Evolutionary conservation across 768 basidiomycete genomes (phyloP), one percentile per base, ranked within the genome.

Genomic region (Russula sp.): DNA sequence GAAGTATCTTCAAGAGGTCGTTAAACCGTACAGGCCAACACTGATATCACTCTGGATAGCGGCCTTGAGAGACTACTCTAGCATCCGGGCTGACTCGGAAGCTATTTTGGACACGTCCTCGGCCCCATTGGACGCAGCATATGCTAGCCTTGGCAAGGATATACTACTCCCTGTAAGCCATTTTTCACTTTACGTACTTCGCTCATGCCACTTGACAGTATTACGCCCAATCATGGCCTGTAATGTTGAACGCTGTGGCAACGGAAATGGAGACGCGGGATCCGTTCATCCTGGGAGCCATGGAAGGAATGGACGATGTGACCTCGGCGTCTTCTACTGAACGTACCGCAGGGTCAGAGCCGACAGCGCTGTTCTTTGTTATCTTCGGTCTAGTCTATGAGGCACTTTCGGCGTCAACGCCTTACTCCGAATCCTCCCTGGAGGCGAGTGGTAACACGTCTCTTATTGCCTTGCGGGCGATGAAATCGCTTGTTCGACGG

Each of bases 361-460:
- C 93, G 2, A 80, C 87, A 0, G 79, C 84, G 11, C 85, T 91
- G 73, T 99, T 98, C 75, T 93, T 87, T 74, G 81, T 91, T 11
- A 70, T 97, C 5, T 98, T 96, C 70, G 95, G 96, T 11, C 81
- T 98, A n/a, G 86, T 96, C 0, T 99, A 89, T 67, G 96, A 98
- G 70, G 86, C 90, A 0, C 75, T 98, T 7, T 83, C 83, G 0
- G 78, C 81, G 0, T 81, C 88, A 3, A 83, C 87, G 2, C 74
- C 85, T 0, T 83, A 90, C 58, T 76, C 83, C 0, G 79, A 81
- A 5, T 72, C 77, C 2, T 66, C 73, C 0, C 71, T 75, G 6
- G 70, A 77, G 11, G 66, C 75, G 10, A 80, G 80, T 7, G 75
- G 78, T 51, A 73, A 75, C 1, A 53, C 56, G 29, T 75, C 83